Conservation (phyloP, 2,329 filamentous ascomycete species). For the Pseudocercospora eumusae region DNA sequence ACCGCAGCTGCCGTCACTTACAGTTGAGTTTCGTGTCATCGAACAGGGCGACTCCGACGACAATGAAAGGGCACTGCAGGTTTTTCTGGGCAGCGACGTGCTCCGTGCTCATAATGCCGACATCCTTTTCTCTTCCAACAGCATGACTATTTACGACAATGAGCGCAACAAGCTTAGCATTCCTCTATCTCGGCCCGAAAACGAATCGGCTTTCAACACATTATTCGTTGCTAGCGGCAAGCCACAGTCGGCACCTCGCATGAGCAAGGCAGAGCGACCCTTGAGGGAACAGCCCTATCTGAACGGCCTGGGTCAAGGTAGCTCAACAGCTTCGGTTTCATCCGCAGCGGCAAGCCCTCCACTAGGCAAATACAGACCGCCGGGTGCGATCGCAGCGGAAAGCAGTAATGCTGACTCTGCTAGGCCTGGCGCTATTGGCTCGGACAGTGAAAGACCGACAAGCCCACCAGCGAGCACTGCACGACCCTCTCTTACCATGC, state of each 20-base stretch:
- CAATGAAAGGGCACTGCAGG: conserved; percentile 67
- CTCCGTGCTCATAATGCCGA: conserved; percentile 85
- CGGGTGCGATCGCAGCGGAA: conserved; percentile 33
- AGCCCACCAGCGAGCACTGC: conserved; percentile 30
- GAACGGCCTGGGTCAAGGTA: conserved; percentile 39
- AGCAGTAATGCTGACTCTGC: conserved; percentile 22
- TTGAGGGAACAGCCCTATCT: conserved; percentile 32
- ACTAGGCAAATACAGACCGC: conserved; percentile 36
- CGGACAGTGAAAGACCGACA: conserved; percentile 32
- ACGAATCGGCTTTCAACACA: conserved; percentile 76
- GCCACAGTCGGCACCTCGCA: conserved; percentile 3
- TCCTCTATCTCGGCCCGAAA: conserved; percentile 88
- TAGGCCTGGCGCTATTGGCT: conserved; percentile 29
- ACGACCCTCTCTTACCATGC: conserved; percentile 31
- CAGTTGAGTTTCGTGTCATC: conserved; percentile 73
- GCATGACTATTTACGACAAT: conserved; percentile 81
- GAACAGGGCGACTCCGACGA: conserved; percentile 52
- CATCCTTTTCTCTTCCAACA: conserved; percentile 87
- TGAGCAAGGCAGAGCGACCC: conserved; percentile 57
- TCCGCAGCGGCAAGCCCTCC: conserved; percentile 36
- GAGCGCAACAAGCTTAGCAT: conserved; percentile 85
- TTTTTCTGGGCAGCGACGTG: conserved; percentile 87
- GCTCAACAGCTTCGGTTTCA: conserved; percentile 29
- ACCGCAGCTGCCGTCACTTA: conserved; percentile 79
- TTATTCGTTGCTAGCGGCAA: conserved; percentile 61